Conservation (phyloP, 1,284 basidiomycete genomes). For the Tilletia horrida region DNA sequence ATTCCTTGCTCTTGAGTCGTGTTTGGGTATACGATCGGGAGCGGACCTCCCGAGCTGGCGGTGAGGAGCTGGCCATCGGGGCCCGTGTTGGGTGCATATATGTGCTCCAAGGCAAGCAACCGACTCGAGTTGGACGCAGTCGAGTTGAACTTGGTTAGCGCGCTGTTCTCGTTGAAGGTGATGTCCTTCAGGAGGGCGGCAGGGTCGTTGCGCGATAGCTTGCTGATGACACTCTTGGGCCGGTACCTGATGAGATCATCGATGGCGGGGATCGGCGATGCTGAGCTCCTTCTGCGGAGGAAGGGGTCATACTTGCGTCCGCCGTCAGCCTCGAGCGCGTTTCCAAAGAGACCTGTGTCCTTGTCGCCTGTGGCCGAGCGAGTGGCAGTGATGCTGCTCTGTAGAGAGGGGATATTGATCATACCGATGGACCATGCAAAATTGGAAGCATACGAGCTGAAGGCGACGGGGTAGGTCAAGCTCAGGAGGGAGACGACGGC, state of each 20-base stretch:
- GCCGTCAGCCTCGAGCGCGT: slow-evolving; percentile 32
- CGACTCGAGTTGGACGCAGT: neutral
- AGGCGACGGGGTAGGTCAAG: slow-evolving; percentile 81
- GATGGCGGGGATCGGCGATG: neutral
- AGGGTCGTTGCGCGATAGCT: neutral
- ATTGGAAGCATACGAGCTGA: slow-evolving; percentile 74
- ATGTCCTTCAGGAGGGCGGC: slow-evolving; percentile 6
- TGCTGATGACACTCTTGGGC: neutral
- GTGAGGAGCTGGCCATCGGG: slow-evolving; percentile 40
- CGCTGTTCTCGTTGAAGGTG: neutral
- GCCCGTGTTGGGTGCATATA: slow-evolving; percentile 51
- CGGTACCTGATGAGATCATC: neutral
- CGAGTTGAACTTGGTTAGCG: neutral
- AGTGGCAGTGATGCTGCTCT: slow-evolving; percentile 75
- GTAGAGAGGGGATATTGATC: slow-evolving; percentile 68
- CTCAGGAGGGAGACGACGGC: slow-evolving; percentile 72
- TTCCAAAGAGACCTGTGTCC: slow-evolving; percentile 32
- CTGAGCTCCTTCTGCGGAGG: slow-evolving; percentile 15
- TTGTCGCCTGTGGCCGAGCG: slow-evolving; percentile 77
- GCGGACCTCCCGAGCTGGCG: slow-evolving; percentile 23
- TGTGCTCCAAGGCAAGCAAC: slow-evolving; percentile 22
- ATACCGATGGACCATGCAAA: slow-evolving; percentile 85
- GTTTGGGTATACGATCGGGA: slow-evolving; percentile 34
- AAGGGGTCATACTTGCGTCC: slow-evolving; percentile 40
- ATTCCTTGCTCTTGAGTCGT: slow-evolving; percentile 33